Evolutionary conservation across 805 yeast species (phyloP).

Genomic region (Barnettozyma pratensis): DNA sequence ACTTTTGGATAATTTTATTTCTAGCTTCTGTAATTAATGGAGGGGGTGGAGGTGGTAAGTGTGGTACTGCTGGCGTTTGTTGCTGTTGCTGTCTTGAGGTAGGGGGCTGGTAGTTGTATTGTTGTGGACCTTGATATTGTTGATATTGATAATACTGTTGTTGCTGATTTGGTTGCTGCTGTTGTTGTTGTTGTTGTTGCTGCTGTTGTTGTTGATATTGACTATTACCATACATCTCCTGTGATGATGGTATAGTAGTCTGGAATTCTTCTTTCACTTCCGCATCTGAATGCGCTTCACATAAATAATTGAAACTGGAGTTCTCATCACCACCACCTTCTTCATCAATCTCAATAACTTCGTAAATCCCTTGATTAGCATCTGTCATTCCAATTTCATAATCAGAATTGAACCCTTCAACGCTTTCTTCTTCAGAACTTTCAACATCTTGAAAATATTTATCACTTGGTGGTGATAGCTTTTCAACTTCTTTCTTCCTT

Average conservation of each 20-base stretch:
- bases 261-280: neutral
- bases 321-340: neutral
- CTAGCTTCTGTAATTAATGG: neutral
- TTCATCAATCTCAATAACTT: conserved; percentile 1
- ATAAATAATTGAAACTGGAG: neutral
- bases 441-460: conserved; percentile 10
- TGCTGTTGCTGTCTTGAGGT: too few relatives aligned
- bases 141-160: conserved; percentile 8
- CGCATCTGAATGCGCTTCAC: neutral
- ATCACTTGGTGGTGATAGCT: neutral
- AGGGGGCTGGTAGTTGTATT: neutral
- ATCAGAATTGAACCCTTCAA: neutral
- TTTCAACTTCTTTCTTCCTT: conserved; percentile 1
- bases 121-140: neutral
- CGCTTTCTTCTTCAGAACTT: conserved; percentile 11
- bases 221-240: conserved; percentile 2
- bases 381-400: neutral
- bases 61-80: neutral
- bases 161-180: neutral
- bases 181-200: neutral
- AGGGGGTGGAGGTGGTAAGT: neutral
- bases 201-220: conserved; percentile 1
- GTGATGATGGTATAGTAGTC: neutral
- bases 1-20: neutral
- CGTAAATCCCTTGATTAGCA: neutral